A percentile compares a stretch with the other conserved stretches of the same genome.
Evolutionary conservation across 2,329 filamentous ascomycete genomes (phyloP).

Genomic region (Cryphonectria japonica): DNA sequence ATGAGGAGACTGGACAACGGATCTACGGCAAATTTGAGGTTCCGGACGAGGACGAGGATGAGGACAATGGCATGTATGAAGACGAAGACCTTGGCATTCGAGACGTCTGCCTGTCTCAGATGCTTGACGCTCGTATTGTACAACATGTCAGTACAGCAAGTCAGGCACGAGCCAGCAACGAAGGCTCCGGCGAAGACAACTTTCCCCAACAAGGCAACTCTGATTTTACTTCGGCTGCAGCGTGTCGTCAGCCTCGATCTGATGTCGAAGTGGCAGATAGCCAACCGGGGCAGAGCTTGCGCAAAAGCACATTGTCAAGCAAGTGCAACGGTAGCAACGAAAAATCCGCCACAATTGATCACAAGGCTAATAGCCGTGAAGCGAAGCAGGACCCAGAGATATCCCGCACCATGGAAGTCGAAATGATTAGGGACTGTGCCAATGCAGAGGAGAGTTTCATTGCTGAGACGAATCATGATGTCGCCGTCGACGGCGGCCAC

Average conservation of each 20-base stretch:
- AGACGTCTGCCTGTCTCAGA: slow-evolving; percentile 61
- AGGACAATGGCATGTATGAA: slow-evolving; percentile 56
- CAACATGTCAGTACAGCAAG: slow-evolving; percentile 42
- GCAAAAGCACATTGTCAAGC: slow-evolving; percentile 13
- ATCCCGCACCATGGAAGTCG: slow-evolving; percentile 4
- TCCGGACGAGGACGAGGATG: slow-evolving; percentile 63
- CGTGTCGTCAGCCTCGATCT: slow-evolving; percentile 1
- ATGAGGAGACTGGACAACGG: slow-evolving; percentile 70
- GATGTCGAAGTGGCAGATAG: slow-evolving; percentile 23
- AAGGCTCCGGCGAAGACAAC: background rate
- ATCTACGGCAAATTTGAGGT: slow-evolving; percentile 80
- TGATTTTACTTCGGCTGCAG: background rate
- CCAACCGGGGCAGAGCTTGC: slow-evolving; percentile 17
- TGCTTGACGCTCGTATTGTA: slow-evolving; percentile 71
- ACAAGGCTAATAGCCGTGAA: slow-evolving; percentile 22
- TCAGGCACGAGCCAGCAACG: background rate
- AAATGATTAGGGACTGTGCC: slow-evolving; percentile 11
- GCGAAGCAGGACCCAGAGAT: slow-evolving; percentile 21
- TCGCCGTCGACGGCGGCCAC: background rate
- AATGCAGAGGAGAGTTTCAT: slow-evolving; percentile 32
- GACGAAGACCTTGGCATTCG: slow-evolving; percentile 63
- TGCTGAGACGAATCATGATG: slow-evolving; percentile 32
- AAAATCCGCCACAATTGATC: slow-evolving; percentile 12
- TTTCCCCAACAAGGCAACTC: background rate
- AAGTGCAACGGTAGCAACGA: slow-evolving; percentile 35